These are phyloP conservation scores for Vaccinium myrtillus DNA, from an alignment of 148 eudicot species.

Conservation along the genomic window DNA sequence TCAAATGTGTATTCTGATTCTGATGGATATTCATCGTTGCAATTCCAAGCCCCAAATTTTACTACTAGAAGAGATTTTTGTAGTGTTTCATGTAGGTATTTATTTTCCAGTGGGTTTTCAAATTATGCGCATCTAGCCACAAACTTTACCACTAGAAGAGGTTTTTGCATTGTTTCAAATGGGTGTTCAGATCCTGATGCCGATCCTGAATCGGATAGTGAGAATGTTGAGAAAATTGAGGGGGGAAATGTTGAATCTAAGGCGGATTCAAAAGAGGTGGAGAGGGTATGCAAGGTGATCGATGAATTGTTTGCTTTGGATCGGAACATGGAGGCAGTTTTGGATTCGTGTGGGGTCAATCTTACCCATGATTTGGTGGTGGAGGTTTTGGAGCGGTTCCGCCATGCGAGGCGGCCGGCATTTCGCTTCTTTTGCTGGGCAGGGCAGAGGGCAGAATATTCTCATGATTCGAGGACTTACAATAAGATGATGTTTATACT, in stretches of 20 bases:
- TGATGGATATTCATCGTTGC: slow-evolving; percentile 12
- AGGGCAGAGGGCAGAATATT: slow-evolving; percentile 46
- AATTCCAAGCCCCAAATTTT: not conserved
- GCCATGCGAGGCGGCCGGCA: slow-evolving; percentile 81
- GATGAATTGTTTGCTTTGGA: slow-evolving; percentile 79
- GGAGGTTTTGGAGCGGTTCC: slow-evolving; percentile 69
- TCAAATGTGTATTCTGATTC: slow-evolving; percentile 23
- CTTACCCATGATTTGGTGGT: slow-evolving; percentile 68
- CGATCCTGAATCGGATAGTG: slow-evolving; percentile 27
- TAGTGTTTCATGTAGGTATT: slow-evolving; percentile 5
- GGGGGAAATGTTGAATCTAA: slow-evolving; percentile 28
- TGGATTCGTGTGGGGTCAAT: slow-evolving; percentile 55
- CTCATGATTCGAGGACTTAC: slow-evolving; percentile 67
- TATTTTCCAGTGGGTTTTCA: not conserved
- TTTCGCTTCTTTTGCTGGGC: slow-evolving; percentile 92
- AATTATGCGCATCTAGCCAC: not conserved
- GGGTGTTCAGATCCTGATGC: slow-evolving; percentile 23
- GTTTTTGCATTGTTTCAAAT: slow-evolving; percentile 23
- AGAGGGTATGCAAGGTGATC: slow-evolving; percentile 68
- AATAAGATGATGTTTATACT: slow-evolving; percentile 70
- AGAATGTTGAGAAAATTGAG: slow-evolving; percentile 20
- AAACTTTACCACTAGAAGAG: not conserved
- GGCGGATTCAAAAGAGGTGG: slow-evolving; percentile 68
- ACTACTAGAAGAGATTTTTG: slow-evolving; percentile 24
- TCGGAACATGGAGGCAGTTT: slow-evolving; percentile 90